Evolutionary conservation across 768 basidiomycete genomes (phyloP).

Genomic region (Imleria badia): DNA sequence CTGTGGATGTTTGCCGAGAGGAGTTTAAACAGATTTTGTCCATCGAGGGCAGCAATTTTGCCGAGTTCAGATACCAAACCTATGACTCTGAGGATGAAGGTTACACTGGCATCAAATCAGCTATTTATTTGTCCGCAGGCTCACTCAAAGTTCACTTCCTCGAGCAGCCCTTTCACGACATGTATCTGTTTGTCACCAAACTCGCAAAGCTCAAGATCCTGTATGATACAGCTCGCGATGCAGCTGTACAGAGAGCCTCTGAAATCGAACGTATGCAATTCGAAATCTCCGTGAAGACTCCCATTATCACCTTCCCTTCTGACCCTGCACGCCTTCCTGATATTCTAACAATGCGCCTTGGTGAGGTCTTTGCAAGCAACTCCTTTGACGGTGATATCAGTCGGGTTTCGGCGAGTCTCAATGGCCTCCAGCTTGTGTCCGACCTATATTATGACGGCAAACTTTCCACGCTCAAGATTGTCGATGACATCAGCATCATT

Average conservation of each 20-base stretch:
- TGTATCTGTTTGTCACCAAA: slow-evolving; percentile 80
- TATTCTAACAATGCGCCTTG: slow-evolving; percentile 76
- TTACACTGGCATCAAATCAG: slow-evolving; percentile 80
- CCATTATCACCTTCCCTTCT: slow-evolving; percentile 86
- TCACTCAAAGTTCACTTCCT: slow-evolving; percentile 89
- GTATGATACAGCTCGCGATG: slow-evolving; percentile 92
- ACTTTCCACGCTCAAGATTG: slow-evolving; percentile 70
- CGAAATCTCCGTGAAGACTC: slow-evolving; percentile 85
- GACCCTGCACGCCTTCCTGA: slow-evolving; percentile 62
- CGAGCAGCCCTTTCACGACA: slow-evolving; percentile 85
- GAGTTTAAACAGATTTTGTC: slow-evolving; percentile 85
- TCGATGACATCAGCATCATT: slow-evolving; percentile 83
- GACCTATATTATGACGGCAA: slow-evolving; percentile 51
- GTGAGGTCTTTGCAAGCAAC: slow-evolving; percentile 86
- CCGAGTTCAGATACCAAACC: slow-evolving; percentile 92
- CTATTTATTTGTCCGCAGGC: slow-evolving; percentile 78
- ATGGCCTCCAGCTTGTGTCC: slow-evolving; percentile 82
- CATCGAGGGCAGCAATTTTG: slow-evolving; percentile 92
- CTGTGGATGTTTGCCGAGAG: slow-evolving; percentile 47
- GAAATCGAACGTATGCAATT: slow-evolving; percentile 95
- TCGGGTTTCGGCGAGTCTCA: slow-evolving; percentile 71
- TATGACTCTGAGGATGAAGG: slow-evolving; percentile 71
- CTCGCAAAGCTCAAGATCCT: slow-evolving; percentile 90
- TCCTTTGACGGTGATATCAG: slow-evolving; percentile 54
- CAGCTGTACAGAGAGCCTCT: slow-evolving; percentile 88